Evolutionary conservation across 1,139 yeast genomes (phyloP).

Genomic region (Candida sp.): DNA sequence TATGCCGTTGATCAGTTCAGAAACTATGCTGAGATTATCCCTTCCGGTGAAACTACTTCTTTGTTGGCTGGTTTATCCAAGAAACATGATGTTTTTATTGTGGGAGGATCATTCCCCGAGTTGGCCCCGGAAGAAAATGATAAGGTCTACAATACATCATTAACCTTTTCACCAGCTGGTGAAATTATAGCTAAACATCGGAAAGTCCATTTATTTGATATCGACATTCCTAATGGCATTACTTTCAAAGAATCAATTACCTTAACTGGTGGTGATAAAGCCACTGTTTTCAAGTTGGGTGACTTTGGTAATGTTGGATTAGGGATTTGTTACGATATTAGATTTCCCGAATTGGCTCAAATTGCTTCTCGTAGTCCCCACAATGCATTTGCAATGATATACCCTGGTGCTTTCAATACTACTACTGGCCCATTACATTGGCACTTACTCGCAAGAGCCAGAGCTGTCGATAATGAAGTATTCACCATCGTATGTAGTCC

Average conservation of each 20-base stretch:
- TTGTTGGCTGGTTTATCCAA: conserved; percentile 64
- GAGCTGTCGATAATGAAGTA: conserved; percentile 89
- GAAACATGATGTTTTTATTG: conserved; percentile 54
- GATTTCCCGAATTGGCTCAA: conserved; percentile 89
- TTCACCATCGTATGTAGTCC: conserved; percentile 85
- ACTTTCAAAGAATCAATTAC: conserved; percentile 80
- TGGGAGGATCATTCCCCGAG: conserved; percentile 96
- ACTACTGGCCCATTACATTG: conserved; percentile 96
- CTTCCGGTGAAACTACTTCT: conserved; percentile 64
- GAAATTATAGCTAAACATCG: conserved; percentile 80
- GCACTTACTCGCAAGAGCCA: conserved; percentile 79
- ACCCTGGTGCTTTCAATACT: conserved; percentile 95
- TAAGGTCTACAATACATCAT: conserved; percentile 75
- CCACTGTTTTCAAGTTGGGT: conserved; percentile 70
- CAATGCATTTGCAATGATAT: conserved; percentile 83
- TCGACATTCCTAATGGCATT: conserved; percentile 87
- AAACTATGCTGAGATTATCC: conserved; percentile 76
- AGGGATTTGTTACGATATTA: conserved; percentile 89
- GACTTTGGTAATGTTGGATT: conserved; percentile 79
- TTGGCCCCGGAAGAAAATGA: conserved; percentile 39
- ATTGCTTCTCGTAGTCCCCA: conserved; percentile 67
- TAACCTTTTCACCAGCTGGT: conserved; percentile 71
- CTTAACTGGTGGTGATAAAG: conserved; percentile 72
- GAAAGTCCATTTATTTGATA: conserved; percentile 86
- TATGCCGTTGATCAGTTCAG: conserved; percentile 85